A percentile compares a stretch with the other conserved stretches of the same genome.
Conservation (phyloP, 768 basidiomycete species). For the Calvatia gigantea region DNA sequence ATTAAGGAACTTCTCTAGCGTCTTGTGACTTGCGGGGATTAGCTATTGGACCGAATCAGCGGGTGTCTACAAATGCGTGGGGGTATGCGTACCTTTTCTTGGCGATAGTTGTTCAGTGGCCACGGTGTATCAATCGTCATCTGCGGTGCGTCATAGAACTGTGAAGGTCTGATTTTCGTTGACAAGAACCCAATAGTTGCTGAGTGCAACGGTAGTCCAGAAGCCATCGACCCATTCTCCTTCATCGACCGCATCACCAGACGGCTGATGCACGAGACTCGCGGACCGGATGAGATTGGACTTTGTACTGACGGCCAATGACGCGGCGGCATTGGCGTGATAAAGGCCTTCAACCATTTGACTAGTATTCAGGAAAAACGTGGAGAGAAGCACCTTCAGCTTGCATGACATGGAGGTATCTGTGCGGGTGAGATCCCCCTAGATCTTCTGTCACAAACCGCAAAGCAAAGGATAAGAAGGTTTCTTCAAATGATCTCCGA, state of each 20-base stretch:
- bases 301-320: slow-evolving; percentile 32
- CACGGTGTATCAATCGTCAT: slow-evolving; percentile 32
- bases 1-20: slow-evolving; percentile 25
- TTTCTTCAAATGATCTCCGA: slow-evolving; percentile 25
- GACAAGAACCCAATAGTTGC: slow-evolving; percentile 43
- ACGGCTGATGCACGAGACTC: neutral
- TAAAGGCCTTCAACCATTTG: slow-evolving; percentile 46
- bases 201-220: slow-evolving; percentile 35
- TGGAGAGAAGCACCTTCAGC: slow-evolving; percentile 50
- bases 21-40: slow-evolving; percentile 18
- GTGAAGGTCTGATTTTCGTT: slow-evolving; percentile 40
- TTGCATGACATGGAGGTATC: slow-evolving; percentile 41
- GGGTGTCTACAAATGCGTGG: slow-evolving; percentile 1
- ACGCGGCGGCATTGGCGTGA: slow-evolving; percentile 43
- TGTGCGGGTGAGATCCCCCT: slow-evolving; percentile 35
- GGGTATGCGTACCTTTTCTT: slow-evolving; percentile 13
- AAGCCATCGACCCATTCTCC: slow-evolving; percentile 31
- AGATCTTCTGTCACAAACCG: slow-evolving; percentile 34
- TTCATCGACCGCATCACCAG: slow-evolving; percentile 20
- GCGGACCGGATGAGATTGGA: slow-evolving; percentile 30
- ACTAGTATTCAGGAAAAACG: slow-evolving; percentile 47
- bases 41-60: slow-evolving; percentile 11
- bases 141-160: slow-evolving; percentile 32
- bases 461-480: slow-evolving; percentile 37
- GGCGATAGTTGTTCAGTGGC: slow-evolving; percentile 25